Evolutionary conservation across 345 rosid genomes (phyloP).

Genomic region (Acer yangbiense): DNA sequence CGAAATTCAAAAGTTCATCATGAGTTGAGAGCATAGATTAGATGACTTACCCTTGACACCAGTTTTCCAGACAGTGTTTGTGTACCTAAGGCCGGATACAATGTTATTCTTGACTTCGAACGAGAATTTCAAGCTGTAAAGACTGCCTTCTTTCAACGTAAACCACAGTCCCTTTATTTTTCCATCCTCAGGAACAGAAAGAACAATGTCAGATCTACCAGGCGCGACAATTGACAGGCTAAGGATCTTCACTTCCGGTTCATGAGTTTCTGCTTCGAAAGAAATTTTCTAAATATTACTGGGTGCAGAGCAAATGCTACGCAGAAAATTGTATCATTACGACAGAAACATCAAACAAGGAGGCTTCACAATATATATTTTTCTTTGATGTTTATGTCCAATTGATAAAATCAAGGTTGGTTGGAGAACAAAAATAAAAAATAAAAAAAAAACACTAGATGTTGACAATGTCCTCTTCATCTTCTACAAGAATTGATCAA

Average conservation of each 20-base stretch:
- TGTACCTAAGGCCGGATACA: constrained; percentile 80
- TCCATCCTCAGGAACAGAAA: constrained; percentile 60
- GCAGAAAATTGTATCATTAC: no score
- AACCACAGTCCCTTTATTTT: constrained; percentile 69
- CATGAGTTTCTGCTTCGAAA: constrained; percentile 63
- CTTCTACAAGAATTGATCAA: neutral
- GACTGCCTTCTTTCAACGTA: constrained; percentile 75
- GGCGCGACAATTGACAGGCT: constrained; percentile 65
- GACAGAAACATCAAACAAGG: no score
- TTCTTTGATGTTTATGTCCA: neutral
- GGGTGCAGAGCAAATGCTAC: neutral
- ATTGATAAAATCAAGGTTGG: neutral
- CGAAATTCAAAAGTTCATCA: neutral
- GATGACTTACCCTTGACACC: constrained; percentile 59
- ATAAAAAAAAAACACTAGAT: neutral
- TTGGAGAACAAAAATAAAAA: neutral
- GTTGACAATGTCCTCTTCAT: neutral
- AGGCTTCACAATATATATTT: neutral
- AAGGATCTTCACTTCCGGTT: constrained; percentile 71
- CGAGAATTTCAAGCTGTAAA: constrained; percentile 57
- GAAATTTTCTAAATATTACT: neutral
- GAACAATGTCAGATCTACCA: constrained; percentile 61
- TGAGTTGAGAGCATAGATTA: neutral
- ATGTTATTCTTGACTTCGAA: constrained; percentile 78
- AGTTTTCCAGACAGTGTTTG: constrained; percentile 78